phyloP scores from a whole-genome alignment of 345 rosid genomes.

The Luvunga scandens region DNA sequence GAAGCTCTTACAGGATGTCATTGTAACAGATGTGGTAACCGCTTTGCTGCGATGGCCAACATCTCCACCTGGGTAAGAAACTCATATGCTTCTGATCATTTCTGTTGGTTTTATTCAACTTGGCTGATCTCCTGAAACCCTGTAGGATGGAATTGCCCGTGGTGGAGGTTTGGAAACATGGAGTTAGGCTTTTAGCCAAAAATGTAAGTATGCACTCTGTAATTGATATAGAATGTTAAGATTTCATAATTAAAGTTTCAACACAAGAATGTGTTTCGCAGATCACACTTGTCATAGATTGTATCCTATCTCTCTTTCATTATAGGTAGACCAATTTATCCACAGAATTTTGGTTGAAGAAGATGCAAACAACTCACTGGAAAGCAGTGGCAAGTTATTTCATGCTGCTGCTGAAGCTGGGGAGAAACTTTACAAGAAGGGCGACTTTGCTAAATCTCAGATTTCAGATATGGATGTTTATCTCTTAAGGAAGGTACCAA shows the following conservation, averaged over 20 bases:
- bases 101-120: constrained; percentile 6
- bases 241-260: neutral
- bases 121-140: constrained; percentile 15
- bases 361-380: constrained; percentile 45
- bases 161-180: constrained; percentile 68
- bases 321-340: constrained; percentile 79
- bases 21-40: constrained; percentile 50
- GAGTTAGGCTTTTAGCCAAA: constrained; percentile 82
- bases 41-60: constrained; percentile 92
- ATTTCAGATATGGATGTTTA: constrained; percentile 52
- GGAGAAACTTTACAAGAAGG: constrained; percentile 49
- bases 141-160: constrained; percentile 90
- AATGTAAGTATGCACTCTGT: constrained; percentile 44
- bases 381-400: constrained; percentile 40
- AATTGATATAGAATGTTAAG: neutral
- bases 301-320: constrained; percentile 1
- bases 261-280: neutral
- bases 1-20: constrained; percentile 6
- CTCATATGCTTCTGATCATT: neutral
- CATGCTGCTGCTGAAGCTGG: constrained; percentile 62
- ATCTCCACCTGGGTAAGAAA: constrained; percentile 64
- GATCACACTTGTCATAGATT: neutral
- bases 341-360: constrained; percentile 78
- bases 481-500: constrained; percentile 60
- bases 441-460: constrained; percentile 63